Conservation (phyloP, 148 eudicot species). For the Arctostaphylos glauca region DNA sequence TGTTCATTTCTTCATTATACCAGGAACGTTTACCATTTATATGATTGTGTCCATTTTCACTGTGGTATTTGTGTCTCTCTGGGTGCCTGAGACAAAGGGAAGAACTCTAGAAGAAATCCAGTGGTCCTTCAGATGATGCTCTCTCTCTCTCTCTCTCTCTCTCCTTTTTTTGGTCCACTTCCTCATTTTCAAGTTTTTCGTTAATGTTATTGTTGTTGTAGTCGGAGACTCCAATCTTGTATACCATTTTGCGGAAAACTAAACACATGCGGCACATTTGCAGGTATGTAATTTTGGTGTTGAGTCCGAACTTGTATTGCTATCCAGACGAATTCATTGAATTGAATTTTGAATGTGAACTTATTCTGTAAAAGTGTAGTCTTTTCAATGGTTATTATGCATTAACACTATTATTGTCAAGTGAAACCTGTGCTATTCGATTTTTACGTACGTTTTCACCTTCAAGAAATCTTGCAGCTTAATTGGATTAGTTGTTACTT, state of each 20-base stretch:
- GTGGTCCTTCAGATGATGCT: slow-evolving; percentile 42
- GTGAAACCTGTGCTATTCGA: not conserved
- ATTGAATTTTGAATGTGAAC: not conserved
- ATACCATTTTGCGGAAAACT: not conserved
- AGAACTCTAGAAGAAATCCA: slow-evolving; percentile 57
- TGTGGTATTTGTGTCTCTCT: slow-evolving; percentile 31
- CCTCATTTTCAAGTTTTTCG: not conserved
- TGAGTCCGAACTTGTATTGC: not conserved
- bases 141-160: not conserved
- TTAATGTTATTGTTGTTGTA: not conserved
- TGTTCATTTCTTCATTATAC: not conserved
- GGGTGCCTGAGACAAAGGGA: slow-evolving; percentile 59
- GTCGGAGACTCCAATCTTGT: not conserved
- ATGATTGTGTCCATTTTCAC: slow-evolving; percentile 33
- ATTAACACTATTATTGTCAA: no score
- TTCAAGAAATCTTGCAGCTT: not conserved
- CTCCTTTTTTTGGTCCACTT: not conserved
- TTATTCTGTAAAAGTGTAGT: not conserved
- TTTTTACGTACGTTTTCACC: not conserved
- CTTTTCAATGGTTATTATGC: not conserved
- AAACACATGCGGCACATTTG: not conserved
- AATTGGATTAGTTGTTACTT: not conserved
- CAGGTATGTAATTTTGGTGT: not conserved
- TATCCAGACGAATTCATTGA: not conserved
- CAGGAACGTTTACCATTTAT: slow-evolving; percentile 55